A percentile compares a stretch with the other conserved stretches of the same genome.
Conservation (phyloP, 2,329 filamentous ascomycete genomes). For the Aphanocladium album region DNA sequence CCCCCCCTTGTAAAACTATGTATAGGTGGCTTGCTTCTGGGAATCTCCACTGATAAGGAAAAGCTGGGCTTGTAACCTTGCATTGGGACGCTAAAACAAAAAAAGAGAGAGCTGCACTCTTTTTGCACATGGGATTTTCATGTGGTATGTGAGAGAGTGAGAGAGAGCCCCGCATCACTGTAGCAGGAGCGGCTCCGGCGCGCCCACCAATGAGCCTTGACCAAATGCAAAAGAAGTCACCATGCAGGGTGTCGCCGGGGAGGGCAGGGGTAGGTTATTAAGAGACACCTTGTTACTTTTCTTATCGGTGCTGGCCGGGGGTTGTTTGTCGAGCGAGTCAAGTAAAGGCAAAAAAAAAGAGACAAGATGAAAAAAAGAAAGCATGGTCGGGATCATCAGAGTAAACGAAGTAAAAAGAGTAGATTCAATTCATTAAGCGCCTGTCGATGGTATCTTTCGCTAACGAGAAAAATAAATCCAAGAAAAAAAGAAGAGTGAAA, state of each 20-base stretch:
- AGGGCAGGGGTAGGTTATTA: too few relatives aligned
- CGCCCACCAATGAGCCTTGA: constrained; percentile 3
- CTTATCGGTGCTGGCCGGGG: background rate
- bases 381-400: background rate
- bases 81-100: background rate
- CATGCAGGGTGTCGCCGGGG: background rate
- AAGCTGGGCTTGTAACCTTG: background rate
- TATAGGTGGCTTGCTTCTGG: background rate
- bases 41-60: constrained; percentile 9
- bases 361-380: background rate
- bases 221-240: background rate
- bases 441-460: constrained; percentile 13
- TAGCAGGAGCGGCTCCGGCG: background rate
- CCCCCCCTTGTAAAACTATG: too few relatives aligned
- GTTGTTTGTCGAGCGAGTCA: background rate
- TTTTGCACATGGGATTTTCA: background rate
- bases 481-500: background rate
- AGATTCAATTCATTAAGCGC: constrained; percentile 5
- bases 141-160: background rate
- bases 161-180: background rate
- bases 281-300: too few relatives aligned
- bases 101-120: background rate
- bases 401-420: background rate
- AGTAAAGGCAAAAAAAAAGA: background rate
- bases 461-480: background rate